Evolutionary conservation across 2,329 filamentous ascomycete genomes (phyloP), one percentile per base, ranked within the genome.

Genomic region (Calonectria crousiana): DNA sequence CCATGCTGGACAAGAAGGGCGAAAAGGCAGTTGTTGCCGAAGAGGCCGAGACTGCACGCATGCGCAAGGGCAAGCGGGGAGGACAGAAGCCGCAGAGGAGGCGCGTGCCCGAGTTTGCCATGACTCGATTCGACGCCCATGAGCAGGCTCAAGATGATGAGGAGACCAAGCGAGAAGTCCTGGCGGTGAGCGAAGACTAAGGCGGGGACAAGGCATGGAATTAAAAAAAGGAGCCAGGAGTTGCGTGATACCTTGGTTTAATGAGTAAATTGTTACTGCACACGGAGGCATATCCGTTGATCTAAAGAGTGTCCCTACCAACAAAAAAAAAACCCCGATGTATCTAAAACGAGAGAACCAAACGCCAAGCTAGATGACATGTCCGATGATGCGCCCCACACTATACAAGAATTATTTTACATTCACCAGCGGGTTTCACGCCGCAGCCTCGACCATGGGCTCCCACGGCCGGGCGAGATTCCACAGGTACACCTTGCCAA

Each of bases 1-100:
- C 95, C n/a, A 93, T 98, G 90, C 86, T 98, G 65, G 88, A 89
- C 60, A 90, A 90, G 53, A 90, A 91, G 26, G 93, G 92, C 30
- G 95, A 97, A 85, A 87, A 85, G 77, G 85, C 86, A 32, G 85
- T 94, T 0, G 81, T 86, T 23, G 78, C 81, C 49, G 82, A 84
- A 36, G 86, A 91, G 60, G 87, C 88, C 11, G 87, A 90, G 74
- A 82, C 84, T 28, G 82, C 84, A 4, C 79, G 79, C 74, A 74
- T 82, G 77, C 81, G 84, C 64, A 83, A 81, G 75, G 85, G 79
- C 73, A 83, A 84, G 77, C 86, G 84, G 71, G 81, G 83, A 20
- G 76, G 80, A 8, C 75, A 80, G 56, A 78, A 71, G 10, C 41
- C 69, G 5, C 78, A 84, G 76, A 82, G 84, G 60, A 85, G 84